These are phyloP conservation scores for Trametes hirsuta DNA, from an alignment of 1,284 basidiomycete genomes.

Conservation along the genomic window DNA sequence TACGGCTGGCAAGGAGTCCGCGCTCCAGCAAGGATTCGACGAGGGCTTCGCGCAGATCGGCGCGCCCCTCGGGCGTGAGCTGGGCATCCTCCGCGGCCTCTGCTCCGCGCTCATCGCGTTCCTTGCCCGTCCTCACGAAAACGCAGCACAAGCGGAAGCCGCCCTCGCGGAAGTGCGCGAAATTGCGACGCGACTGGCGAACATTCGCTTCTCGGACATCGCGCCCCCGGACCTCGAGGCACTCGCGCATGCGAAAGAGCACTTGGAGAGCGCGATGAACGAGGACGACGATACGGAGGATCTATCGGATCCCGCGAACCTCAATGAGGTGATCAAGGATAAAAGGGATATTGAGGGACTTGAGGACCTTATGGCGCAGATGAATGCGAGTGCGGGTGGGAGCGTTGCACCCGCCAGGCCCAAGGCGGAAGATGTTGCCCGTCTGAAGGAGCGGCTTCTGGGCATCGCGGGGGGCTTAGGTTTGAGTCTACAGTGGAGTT, in stretches of 20 bases:
- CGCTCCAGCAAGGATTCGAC: slow-evolving; percentile 83
- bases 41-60: slow-evolving; percentile 74
- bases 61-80: slow-evolving; percentile 70
- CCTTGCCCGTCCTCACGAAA: slow-evolving; percentile 34
- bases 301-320: slow-evolving; percentile 22
- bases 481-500: slow-evolving; percentile 32
- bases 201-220: slow-evolving; percentile 68
- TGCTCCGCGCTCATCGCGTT: slow-evolving; percentile 62
- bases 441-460: slow-evolving; percentile 45
- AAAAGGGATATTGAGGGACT: slow-evolving; percentile 54
- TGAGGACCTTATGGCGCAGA: slow-evolving; percentile 55
- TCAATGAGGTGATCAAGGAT: slow-evolving; percentile 46
- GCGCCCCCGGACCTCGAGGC: slow-evolving; percentile 74
- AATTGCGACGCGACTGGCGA: slow-evolving; percentile 55
- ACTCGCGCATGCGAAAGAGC: slow-evolving; percentile 68
- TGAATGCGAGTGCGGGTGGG: slow-evolving; percentile 37
- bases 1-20: slow-evolving; percentile 79
- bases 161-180: slow-evolving; percentile 46
- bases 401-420: slow-evolving; percentile 37
- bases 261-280: slow-evolving; percentile 45
- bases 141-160: background rate
- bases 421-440: slow-evolving; percentile 46
- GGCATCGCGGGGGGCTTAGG: slow-evolving; percentile 39
- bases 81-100: slow-evolving; percentile 73
- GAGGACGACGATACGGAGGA: slow-evolving; percentile 26